Percentiles rank a stretch among this genome's conserved stretches.
phyloP scores from a whole-genome alignment of 805 yeast genomes.

The Saccharomycopsis amapae region DNA sequence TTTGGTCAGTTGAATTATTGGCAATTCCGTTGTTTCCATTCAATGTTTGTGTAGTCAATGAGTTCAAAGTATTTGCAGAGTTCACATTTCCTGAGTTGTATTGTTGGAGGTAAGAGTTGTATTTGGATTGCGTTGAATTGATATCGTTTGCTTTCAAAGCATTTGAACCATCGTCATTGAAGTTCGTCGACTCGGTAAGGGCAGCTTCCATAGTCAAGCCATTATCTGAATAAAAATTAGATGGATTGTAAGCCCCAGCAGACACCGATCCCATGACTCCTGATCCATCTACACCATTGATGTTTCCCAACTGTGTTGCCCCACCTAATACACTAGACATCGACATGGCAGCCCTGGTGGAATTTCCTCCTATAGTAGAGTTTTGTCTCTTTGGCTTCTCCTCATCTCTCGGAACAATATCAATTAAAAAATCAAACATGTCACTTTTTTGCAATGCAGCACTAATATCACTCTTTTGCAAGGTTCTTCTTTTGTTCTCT shows the following conservation, averaged over 20 bases:
- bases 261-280: too few relatives aligned
- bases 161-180: too few relatives aligned
- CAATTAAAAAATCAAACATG: constrained; percentile 95
- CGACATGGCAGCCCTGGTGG: too few relatives aligned
- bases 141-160: not conserved
- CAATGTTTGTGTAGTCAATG: constrained; percentile 14
- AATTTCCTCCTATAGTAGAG: not conserved
- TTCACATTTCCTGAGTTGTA: not conserved
- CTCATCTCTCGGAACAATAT: constrained; percentile 89
- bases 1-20: not conserved
- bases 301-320: too few relatives aligned
- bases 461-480: constrained; percentile 91
- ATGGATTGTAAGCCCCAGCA: too few relatives aligned
- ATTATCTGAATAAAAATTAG: too few relatives aligned
- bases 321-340: too few relatives aligned
- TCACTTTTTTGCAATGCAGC: constrained; percentile 91
- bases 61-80: constrained; percentile 11
- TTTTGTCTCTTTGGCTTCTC: constrained; percentile 35
- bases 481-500: constrained; percentile 87
- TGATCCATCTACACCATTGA: too few relatives aligned
- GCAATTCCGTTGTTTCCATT: not conserved
- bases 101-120: constrained; percentile 8
- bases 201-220: too few relatives aligned
- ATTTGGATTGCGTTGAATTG: constrained; percentile 10
- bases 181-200: too few relatives aligned